phyloP scores from a whole-genome alignment of 2,329 filamentous ascomycete species.

The Paecilomyces variotii region DNA sequence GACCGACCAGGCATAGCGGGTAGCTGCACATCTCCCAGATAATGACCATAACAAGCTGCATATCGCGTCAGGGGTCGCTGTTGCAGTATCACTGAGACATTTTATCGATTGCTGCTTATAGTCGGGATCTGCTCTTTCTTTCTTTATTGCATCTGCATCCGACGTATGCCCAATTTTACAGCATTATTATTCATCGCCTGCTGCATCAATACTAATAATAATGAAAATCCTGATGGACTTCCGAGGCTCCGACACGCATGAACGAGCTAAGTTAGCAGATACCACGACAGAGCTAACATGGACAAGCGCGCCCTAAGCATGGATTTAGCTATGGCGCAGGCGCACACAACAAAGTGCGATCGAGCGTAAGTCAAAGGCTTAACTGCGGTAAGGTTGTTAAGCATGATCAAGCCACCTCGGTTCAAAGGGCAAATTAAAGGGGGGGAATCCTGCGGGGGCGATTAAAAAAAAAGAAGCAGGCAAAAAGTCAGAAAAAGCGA shows the following conservation, averaged over 20 bases:
- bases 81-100: neutral
- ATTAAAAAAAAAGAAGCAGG: neutral
- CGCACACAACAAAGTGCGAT: neutral
- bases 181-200: neutral
- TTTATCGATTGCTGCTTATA: neutral
- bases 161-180: neutral
- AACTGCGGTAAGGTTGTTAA: slow-evolving; percentile 1
- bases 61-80: neutral
- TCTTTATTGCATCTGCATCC: neutral
- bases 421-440: neutral
- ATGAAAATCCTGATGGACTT: too few species aligned
- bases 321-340: neutral
- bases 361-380: neutral
- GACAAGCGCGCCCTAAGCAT: neutral
- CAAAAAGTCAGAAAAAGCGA: neutral
- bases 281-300: too few species aligned
- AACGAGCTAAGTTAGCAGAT: neutral
- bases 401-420: slow-evolving; percentile 1
- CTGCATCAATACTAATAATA: too few species aligned
- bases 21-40: neutral
- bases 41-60: neutral
- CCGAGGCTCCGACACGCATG: too few species aligned
- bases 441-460: neutral
- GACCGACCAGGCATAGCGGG: neutral
- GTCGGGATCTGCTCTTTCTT: neutral